Evolutionary conservation across 108 stramenopile genomes (phyloP).

Genomic region (Nannochloropsis gaditana): DNA sequence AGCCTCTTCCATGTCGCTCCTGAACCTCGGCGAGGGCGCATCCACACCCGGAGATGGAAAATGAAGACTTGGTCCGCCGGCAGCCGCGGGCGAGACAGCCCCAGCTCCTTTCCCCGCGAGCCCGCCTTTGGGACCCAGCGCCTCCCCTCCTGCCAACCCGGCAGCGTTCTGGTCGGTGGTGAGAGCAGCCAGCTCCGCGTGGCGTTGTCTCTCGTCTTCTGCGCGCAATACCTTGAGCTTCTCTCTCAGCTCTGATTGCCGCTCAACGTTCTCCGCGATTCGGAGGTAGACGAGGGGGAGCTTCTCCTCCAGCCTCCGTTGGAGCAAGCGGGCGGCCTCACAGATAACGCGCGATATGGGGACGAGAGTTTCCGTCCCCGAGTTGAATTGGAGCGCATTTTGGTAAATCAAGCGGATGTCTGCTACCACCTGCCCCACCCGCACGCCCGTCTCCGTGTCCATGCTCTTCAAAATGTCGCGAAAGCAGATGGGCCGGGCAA

Average conservation of each 20-base stretch:
- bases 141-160: not conserved
- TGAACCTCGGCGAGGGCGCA: not conserved
- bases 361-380: not conserved
- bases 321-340: not conserved
- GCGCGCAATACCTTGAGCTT: not conserved
- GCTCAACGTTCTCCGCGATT: constrained; percentile 10
- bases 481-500: constrained; percentile 13
- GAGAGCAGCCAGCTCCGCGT: not conserved
- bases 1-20: not conserved
- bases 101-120: not conserved
- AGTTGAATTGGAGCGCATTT: constrained; percentile 11
- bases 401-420: not conserved
- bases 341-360: not conserved
- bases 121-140: not conserved
- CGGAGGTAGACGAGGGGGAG: not conserved
- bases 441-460: not conserved
- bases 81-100: not conserved
- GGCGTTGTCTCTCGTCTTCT: not conserved
- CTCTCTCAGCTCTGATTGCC: not conserved
- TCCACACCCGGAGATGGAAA: not conserved
- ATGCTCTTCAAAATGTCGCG: not conserved
- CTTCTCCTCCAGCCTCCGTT: not conserved
- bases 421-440: not conserved
- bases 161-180: not conserved
- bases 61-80: not conserved